Evolutionary conservation across 495 filamentous ascomycete species (phyloP), one percentile per base, ranked within the genome.

Genomic region (Talaromyces nanjingensis): DNA sequence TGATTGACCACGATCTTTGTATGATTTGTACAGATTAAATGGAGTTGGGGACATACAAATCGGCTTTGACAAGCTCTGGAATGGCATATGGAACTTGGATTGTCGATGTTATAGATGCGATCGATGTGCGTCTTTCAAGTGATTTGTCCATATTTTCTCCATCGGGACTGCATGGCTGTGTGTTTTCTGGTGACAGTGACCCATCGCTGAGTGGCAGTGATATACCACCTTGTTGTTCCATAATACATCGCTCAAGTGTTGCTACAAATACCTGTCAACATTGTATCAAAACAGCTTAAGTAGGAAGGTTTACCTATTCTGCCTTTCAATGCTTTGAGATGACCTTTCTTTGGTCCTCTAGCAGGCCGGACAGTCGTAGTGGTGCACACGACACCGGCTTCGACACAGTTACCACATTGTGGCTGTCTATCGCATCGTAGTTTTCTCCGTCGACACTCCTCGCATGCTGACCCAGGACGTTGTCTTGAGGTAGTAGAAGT

Each of bases 261-360:
- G 62, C 62, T 64, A 49, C 18, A 4, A 14, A 27, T 18, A 18
- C 4, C 11, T 27, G 27, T 25, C 11, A 56, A 7, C 9, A 9
- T 56, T 29, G 53, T 25, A 5, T 16, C 9, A 27, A 25, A 0
- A 18, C 16, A 29, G 1, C 3, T 20, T 3, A 54, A 54, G 2
- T 29, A 14, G 54, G 7, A 11, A 54, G 2, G 0, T 9, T 62
- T 58, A 81, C 81, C 76, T 53, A 84, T 78, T 27, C 79, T 73
- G 47, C 72, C 77, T 59, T 77, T 72, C 45, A 83, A 71, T 0
- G 78, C 79, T 34, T 81, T 79, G 60, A 84, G 71, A 58, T 84
- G 77, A 16, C 83, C 81, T 59, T 81, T 84, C 62, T 83, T 81
- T 0, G 83, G 83, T 0, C 83, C 82, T 7, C 83, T 70, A 4